These are phyloP conservation scores for Firmiana major DNA, from an alignment of 345 rosid genomes.

Conservation along the genomic window DNA sequence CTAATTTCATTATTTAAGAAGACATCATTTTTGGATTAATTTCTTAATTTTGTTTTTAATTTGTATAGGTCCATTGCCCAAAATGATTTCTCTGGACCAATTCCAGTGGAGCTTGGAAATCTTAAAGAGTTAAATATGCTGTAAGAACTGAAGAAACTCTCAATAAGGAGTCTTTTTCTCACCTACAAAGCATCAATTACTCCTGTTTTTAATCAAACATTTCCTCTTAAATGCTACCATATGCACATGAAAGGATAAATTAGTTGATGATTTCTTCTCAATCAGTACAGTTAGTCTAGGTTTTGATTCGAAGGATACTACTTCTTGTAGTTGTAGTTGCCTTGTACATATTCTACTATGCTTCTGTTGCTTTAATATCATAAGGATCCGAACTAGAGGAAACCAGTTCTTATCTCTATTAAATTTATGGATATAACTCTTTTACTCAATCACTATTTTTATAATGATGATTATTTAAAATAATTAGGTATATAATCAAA, in stretches of 20 bases:
- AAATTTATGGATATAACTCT: too few relatives aligned
- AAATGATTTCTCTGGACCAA: slow-evolving; percentile 31
- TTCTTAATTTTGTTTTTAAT: background rate
- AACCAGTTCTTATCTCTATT: background rate
- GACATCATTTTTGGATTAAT: background rate
- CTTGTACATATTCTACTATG: background rate
- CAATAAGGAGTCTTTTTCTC: background rate
- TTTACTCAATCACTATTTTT: too few relatives aligned
- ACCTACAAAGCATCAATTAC: background rate
- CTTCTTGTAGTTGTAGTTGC: background rate
- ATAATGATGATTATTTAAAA: too few relatives aligned
- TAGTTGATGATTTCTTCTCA: too few relatives aligned
- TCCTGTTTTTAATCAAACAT: background rate
- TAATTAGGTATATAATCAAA: background rate
- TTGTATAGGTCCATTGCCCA: slow-evolving; percentile 23
- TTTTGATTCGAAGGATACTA: background rate
- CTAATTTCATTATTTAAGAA: too few relatives aligned
- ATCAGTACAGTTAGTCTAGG: background rate
- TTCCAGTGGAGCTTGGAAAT: slow-evolving; percentile 38
- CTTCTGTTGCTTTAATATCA: background rate
- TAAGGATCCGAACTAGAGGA: background rate
- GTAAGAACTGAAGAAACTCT: slow-evolving; percentile 22
- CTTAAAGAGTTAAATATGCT: slow-evolving; percentile 23
- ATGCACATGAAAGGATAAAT: background rate
- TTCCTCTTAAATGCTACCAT: background rate